These are phyloP conservation scores for Bruguiera sexangula DNA, from an alignment of 345 rosid species.

Conservation along the genomic window DNA sequence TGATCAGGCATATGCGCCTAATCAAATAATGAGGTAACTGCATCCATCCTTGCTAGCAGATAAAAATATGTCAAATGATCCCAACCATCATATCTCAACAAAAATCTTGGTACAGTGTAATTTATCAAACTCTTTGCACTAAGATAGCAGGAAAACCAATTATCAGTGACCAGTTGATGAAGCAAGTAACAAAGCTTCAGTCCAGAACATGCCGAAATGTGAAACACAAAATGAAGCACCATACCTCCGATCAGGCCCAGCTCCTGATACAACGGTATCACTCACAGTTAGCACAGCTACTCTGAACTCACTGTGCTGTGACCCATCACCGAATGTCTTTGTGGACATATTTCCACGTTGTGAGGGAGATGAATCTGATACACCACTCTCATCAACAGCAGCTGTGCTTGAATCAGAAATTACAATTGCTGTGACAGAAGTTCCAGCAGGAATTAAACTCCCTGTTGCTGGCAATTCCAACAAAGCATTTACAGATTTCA, in stretches of 20 bases:
- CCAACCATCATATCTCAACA: background rate
- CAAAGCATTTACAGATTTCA: constrained; percentile 89
- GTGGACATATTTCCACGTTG: constrained; percentile 29
- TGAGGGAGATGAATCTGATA: constrained; percentile 32
- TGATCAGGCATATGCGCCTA: too few relatives aligned
- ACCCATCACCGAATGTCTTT: constrained; percentile 26
- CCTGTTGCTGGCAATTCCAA: constrained; percentile 77
- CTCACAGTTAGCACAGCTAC: constrained; percentile 87
- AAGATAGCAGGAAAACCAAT: background rate
- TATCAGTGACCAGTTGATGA: background rate
- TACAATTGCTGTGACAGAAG: constrained; percentile 62
- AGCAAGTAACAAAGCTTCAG: background rate
- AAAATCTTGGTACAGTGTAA: background rate
- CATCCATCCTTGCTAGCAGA: background rate
- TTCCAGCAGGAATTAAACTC: constrained; percentile 59
- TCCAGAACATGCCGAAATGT: background rate
- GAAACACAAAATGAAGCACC: constrained; percentile 5
- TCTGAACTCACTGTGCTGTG: constrained; percentile 36
- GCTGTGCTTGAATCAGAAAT: constrained; percentile 53
- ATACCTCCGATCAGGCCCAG: constrained; percentile 93
- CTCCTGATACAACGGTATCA: constrained; percentile 83
- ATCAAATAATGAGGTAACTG: background rate
- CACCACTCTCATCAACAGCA: constrained; percentile 20
- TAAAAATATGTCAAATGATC: background rate
- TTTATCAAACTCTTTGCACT: background rate